phyloP scores from a whole-genome alignment of 2,329 filamentous ascomycete genomes.

The Penicillium digitatum region DNA sequence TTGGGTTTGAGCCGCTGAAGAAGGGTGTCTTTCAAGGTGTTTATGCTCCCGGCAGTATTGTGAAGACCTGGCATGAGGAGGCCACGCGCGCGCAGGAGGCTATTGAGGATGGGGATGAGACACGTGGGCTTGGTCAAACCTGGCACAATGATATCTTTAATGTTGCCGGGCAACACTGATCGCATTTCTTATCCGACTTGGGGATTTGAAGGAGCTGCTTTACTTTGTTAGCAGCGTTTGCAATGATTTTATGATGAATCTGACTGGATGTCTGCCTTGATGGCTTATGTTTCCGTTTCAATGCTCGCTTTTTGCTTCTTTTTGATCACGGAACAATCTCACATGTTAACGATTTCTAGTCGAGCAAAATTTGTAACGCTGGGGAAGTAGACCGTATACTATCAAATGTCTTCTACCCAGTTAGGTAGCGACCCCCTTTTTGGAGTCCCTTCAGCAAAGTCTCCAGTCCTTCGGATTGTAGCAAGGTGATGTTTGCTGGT shows the following conservation, averaged over 20 bases:
- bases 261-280: not conserved
- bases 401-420: not conserved
- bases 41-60: constrained; percentile 84
- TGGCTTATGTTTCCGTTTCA: not conserved
- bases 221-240: not conserved
- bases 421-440: not conserved
- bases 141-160: constrained; percentile 87
- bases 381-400: too few species aligned
- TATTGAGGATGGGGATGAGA: constrained; percentile 65
- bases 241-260: not conserved
- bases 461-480: not conserved
- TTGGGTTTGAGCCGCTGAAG: constrained; percentile 63
- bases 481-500: not conserved
- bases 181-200: not conserved
- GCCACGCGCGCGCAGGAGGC: constrained; percentile 65
- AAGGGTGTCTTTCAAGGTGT: constrained; percentile 71
- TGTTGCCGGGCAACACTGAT: constrained; percentile 27
- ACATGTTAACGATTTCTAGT: too few species aligned
- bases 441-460: not conserved
- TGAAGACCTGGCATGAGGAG: constrained; percentile 85
- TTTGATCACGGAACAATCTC: not conserved
- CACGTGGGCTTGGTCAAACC: constrained; percentile 49
- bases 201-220: not conserved
- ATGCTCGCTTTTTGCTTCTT: not conserved
- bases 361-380: not conserved